phyloP scores from a whole-genome alignment of 2,329 filamentous ascomycete species.

The Arthrobotrys musiformis region DNA sequence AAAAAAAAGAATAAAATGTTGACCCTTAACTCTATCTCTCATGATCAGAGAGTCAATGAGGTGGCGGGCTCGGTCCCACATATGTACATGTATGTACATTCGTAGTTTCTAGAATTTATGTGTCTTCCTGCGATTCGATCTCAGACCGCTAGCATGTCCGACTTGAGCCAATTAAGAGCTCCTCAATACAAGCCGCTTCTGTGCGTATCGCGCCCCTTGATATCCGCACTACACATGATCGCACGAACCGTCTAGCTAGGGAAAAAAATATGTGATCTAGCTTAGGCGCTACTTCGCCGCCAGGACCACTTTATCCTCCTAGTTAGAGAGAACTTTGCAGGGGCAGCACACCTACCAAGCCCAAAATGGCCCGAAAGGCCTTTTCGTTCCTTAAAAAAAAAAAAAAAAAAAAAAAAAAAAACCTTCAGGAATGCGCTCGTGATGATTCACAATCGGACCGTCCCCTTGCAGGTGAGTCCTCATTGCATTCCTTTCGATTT shows the following conservation, averaged over 20 bases:
- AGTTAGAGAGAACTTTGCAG: no score
- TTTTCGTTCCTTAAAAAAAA: neutral
- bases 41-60: neutral
- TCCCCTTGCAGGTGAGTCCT: neutral
- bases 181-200: neutral
- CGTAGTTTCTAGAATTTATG: neutral
- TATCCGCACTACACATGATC: no score
- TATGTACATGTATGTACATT: neutral
- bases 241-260: no score
- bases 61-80: neutral
- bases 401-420: no score
- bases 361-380: neutral
- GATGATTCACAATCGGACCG: neutral
- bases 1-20: neutral
- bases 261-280: no score
- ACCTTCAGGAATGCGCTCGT: neutral
- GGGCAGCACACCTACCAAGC: no score
- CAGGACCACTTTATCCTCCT: no score
- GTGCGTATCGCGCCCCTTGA: no score
- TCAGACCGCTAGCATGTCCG: neutral
- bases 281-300: no score
- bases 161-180: neutral
- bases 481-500: neutral
- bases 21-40: neutral
- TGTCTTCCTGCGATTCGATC: neutral